Conservation (phyloP, 192 early-diverging fungal species). For the Endogone sp. region DNA sequence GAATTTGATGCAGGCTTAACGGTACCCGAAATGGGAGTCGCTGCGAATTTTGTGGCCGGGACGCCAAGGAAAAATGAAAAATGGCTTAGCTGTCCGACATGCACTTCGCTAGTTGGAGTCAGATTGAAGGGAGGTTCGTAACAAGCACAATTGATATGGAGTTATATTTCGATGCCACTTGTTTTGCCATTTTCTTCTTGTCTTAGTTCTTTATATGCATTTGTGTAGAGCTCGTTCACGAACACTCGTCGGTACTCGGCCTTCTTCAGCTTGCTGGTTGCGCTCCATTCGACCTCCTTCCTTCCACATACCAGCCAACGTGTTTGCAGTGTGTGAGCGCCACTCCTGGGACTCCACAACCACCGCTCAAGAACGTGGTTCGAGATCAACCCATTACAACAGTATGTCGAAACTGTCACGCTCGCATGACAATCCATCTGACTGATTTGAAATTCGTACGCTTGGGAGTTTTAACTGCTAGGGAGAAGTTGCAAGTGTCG, state of each 20-base stretch:
- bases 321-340: conserved; percentile 66
- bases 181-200: too few species aligned
- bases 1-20: conserved; percentile 6
- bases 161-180: too few species aligned
- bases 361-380: conserved; percentile 34
- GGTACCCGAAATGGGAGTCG: too few species aligned
- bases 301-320: conserved; percentile 61
- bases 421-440: conserved; percentile 37
- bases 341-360: conserved; percentile 14
- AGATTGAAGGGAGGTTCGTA: neutral
- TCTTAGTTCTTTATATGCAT: too few species aligned
- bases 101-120: neutral
- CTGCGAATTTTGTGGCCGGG: neutral
- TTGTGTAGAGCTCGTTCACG: conserved; percentile 60
- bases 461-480: conserved; percentile 19
- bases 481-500: conserved; percentile 16
- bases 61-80: neutral
- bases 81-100: conserved; percentile 1
- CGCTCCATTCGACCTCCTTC: conserved; percentile 66
- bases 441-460: conserved; percentile 56
- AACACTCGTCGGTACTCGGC: conserved; percentile 52
- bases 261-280: conserved; percentile 72
- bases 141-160: too few species aligned
- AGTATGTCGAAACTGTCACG: conserved; percentile 39
- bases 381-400: conserved; percentile 36